Base-by-base conservation (phyloP, 139 green algal genomes). In the Haematococcus lacustris region DNA sequence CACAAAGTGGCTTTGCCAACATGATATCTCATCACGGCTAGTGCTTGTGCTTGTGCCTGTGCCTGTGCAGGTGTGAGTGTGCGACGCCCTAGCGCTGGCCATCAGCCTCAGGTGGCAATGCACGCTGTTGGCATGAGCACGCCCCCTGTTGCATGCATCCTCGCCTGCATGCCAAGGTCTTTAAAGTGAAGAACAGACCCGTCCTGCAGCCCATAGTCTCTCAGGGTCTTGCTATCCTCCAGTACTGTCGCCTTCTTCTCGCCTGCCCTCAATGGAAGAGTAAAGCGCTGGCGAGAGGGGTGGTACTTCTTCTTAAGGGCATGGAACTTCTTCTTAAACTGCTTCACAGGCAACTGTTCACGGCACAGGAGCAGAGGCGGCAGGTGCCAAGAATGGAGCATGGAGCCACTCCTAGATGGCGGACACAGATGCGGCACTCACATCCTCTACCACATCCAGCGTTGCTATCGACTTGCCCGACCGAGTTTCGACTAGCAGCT, bases 131-230 rank as follows among this genome's bases (percentile, higher is more conserved):
- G 17, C 30, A 32, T 73, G 21, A 9, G 34, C 43, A 38, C 28
- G 59, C 6, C 28, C 37, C 25, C 3, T 37, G n/a, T 35, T 35
- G 28, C 70, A 28, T 26, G 34, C 53, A 70, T 37, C 7, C 43
- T 59, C 7, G 61, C 63, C 26, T 30, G 32, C 39, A 41, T 26
- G 35, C 95, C 95, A 32, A 99, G 87, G 75, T 99, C 95, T 84
- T 99, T 99, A 74, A 96, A 96, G 2, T 86, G 70, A 5, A 97
- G n/a, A 17, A 81, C 69, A 1, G 76, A 71, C 1, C 86, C 84
- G 33, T 89, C 78, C 0, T 61, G 39, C 0, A 97, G 69, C 23
- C 81, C 86, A 70, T 91, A 95, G 38, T 91, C 77, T 13, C 59
- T 80, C 1, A 96, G 85, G 38, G 38, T 84, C 57, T 91, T 87